Base-by-base conservation (phyloP, 805 yeast species). In the Starmerella apis region DNA sequence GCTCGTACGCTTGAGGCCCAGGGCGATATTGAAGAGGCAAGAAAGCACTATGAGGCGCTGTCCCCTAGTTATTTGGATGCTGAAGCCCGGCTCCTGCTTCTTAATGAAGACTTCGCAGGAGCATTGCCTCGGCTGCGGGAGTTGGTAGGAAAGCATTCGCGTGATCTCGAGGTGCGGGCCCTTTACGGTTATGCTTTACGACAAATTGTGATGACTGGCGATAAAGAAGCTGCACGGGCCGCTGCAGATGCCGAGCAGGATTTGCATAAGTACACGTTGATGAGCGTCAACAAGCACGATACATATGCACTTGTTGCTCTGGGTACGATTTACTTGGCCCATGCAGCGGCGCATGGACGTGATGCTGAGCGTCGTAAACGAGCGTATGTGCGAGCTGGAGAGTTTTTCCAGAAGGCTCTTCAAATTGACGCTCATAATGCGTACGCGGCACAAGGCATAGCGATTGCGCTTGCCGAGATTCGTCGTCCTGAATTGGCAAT, bases 401-500 rank as follows among this genome's bases (percentile, higher is more conserved):
- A 90, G 67, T 71, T 92, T 52, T 90, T 79, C 65, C 84, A 86
- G 61, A 92, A 92, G 67, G 96, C 86, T 1, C 69, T 92, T 48
- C 80, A 83, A 46, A 68, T 87, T 25, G 97, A 92, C 68, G 78
- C 88, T 2, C 72, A 75, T 57, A 86, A 90, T 63, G 90, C 88
- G 1, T 92, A 81, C 69, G 99, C 98, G 4, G 97, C 98, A 1
- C 98, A 92, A 66, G 99, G 99, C 49, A 74, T 92, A 54, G 97
- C 96, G 1, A 86, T 92, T 49, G 79, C 87, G 4, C 83, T 86
- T 65, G 94, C 94, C 10, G 96, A 90, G 61, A 81, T 80, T 60
- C 80, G 84, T 58, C 63, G 63, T 22, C 68, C 78, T 30, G 79
- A 78, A 23, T 73, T 80, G 53, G 95, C 97, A 0, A 72, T 88